Conservation (phyloP, 73 alveolate genomes). For the Uronychia setigera region DNA sequence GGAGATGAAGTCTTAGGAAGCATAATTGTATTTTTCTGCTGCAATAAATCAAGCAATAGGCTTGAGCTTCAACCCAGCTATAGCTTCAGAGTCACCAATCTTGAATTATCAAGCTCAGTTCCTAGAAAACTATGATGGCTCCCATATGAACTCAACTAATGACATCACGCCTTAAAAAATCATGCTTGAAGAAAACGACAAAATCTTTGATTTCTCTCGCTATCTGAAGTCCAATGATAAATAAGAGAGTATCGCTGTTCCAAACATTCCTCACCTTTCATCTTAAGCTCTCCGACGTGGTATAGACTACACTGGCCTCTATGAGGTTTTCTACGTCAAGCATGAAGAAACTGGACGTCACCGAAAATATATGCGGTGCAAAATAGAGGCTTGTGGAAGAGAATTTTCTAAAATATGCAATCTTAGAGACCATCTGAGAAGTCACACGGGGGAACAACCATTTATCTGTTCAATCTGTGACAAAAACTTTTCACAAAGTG, state of each 20-base stretch:
- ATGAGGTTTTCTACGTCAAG: neutral
- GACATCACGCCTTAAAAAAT: neutral
- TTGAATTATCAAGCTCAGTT: neutral
- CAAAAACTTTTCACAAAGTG: slow-evolving; percentile 14
- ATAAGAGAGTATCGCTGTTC: neutral
- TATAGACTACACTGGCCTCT: neutral
- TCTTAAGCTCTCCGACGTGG: neutral
- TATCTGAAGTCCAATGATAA: neutral
- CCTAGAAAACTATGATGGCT: neutral
- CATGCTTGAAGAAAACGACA: neutral
- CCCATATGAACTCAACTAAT: neutral
- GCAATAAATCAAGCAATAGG: too few species aligned
- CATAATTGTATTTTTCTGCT: neutral
- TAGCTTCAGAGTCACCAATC: neutral
- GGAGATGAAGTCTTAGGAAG: neutral
- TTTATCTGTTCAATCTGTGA: slow-evolving; percentile 7
- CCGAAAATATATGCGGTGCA: neutral
- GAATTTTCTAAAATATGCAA: slow-evolving; percentile 5
- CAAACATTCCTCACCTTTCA: neutral
- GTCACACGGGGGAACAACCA: slow-evolving; percentile 12
- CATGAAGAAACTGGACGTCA: neutral
- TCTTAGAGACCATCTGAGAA: slow-evolving; percentile 11
- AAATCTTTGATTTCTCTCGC: neutral
- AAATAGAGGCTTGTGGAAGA: neutral
- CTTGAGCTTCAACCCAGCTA: neutral